phyloP scores from a whole-genome alignment of 2,329 filamentous ascomycete species.

The Ceratocystis huliohia region DNA sequence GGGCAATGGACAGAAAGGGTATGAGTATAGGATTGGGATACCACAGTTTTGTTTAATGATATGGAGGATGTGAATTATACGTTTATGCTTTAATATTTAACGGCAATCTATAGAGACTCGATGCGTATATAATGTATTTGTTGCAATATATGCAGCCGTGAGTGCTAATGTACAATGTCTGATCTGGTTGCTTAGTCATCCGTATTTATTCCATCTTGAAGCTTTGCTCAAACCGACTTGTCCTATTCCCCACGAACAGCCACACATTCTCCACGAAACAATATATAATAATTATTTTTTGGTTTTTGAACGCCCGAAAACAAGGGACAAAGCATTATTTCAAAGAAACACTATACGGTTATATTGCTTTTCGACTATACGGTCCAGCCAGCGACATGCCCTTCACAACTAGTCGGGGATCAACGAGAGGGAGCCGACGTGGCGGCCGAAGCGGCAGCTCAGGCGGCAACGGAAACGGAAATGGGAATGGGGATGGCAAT shows the following conservation, averaged over 20 bases:
- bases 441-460: background rate
- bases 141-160: background rate
- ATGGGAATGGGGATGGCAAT: background rate
- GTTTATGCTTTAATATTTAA: background rate
- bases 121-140: no score
- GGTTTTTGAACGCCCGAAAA: no score
- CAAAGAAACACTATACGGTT: background rate
- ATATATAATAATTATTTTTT: background rate
- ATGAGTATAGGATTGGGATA: background rate
- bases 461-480: background rate
- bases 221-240: background rate
- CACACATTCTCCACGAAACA: background rate
- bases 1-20: background rate
- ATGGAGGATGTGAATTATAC: background rate
- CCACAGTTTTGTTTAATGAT: conserved; percentile 6
- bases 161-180: background rate
- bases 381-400: background rate
- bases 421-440: background rate
- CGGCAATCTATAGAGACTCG: background rate
- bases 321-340: no score
- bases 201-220: background rate
- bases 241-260: background rate
- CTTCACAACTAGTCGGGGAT: background rate
- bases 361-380: background rate
- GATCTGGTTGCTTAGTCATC: conserved; percentile 2